Conservation (phyloP, 768 basidiomycete species). For the Sarcomyxa edulis region DNA sequence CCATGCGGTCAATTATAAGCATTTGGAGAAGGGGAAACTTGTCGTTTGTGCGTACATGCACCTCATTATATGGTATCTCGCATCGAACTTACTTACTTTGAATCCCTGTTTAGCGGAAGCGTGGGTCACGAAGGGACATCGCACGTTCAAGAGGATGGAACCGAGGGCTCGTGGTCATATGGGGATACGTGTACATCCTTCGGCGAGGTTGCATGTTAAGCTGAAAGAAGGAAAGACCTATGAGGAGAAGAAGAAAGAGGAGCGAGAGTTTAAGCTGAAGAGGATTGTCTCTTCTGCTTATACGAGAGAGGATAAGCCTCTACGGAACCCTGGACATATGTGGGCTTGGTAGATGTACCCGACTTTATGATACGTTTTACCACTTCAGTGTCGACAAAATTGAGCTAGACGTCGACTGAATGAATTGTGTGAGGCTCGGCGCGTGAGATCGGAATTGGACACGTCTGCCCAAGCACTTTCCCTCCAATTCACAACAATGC, state of each 20-base stretch:
- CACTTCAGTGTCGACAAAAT: no score
- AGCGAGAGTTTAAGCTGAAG: constrained; percentile 61
- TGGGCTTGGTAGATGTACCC: constrained; percentile 71
- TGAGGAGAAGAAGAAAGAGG: constrained; percentile 59
- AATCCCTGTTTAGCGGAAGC: constrained; percentile 60
- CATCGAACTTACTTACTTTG: constrained; percentile 4
- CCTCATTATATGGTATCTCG: neutral
- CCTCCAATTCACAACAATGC: constrained; percentile 42
- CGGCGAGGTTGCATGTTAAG: constrained; percentile 69
- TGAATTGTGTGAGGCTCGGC: no score
- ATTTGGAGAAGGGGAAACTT: constrained; percentile 63
- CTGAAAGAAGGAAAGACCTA: constrained; percentile 78
- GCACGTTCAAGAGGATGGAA: constrained; percentile 61
- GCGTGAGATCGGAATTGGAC: no score
- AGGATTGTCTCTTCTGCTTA: constrained; percentile 77
- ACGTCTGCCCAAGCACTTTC: no score
- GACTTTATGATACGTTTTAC: no score
- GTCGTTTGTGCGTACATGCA: constrained; percentile 65
- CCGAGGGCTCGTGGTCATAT: constrained; percentile 77
- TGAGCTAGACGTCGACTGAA: no score
- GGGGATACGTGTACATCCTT: constrained; percentile 74
- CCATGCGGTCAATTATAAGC: constrained; percentile 77
- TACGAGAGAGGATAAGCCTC: constrained; percentile 73
- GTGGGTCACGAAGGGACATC: constrained; percentile 88
- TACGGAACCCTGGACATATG: constrained; percentile 63